These are phyloP conservation scores for Rosellinia necatrix DNA, from an alignment of 2,329 filamentous ascomycete genomes.

Conservation along the genomic window DNA sequence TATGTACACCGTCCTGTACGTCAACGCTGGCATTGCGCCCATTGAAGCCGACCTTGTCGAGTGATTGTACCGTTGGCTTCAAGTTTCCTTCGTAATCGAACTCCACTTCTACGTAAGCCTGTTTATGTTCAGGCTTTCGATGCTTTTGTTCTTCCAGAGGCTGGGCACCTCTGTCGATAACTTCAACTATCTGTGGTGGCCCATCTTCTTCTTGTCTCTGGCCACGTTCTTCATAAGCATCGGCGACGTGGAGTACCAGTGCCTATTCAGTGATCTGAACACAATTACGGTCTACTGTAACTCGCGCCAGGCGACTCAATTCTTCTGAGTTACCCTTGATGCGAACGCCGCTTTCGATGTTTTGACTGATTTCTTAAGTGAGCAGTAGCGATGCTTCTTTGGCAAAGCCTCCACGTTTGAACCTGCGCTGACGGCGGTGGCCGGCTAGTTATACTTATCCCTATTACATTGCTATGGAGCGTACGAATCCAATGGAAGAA, in stretches of 20 bases:
- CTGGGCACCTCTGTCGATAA: constrained; percentile 8
- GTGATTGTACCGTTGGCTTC: neutral
- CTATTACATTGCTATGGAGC: constrained; percentile 20
- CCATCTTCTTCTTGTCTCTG: constrained; percentile 1
- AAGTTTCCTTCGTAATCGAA: neutral
- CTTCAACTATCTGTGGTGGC: constrained; percentile 15
- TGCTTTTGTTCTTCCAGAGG: constrained; percentile 19
- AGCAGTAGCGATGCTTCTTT: no score
- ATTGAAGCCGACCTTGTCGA: neutral
- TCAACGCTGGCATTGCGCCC: neutral
- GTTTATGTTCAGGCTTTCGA: constrained; percentile 8
- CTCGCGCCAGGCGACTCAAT: neutral
- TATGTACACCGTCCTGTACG: neutral
- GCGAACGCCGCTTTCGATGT: neutral
- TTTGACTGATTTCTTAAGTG: neutral
- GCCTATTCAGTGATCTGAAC: neutral
- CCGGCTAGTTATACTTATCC: no score
- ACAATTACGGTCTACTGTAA: neutral
- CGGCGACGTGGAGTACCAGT: neutral
- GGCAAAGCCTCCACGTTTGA: no score
- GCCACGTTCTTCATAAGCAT: neutral
- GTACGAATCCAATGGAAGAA: constrained; percentile 14
- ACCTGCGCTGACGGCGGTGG: no score
- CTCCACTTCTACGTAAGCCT: constrained; percentile 16
- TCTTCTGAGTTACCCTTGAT: neutral